Base-by-base conservation (phyloP, 129 eudicot genomes). In the Artemisia annua region DNA sequence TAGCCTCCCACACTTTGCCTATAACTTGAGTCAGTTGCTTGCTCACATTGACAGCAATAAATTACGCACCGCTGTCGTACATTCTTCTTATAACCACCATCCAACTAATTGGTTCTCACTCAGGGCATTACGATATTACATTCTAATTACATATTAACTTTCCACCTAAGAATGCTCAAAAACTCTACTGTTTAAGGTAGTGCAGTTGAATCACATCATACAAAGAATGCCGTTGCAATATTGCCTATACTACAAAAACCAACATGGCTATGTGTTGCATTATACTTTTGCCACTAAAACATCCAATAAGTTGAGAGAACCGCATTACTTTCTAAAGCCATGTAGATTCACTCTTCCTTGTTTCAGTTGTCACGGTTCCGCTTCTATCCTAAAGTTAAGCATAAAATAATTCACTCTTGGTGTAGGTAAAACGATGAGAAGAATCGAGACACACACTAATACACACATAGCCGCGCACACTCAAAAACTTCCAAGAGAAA, bases 81-180 rank as follows among this genome's bases (percentile, higher is more conserved):
- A 15, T 17, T 69, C 18, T 60, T 11, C 7, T 26, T 14, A 0
- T 60, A 11, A 48, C 50, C 59, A 51, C 53, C 71, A 54, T 28
- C 72, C 56, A 64, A 64, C 55, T 64, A 64, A 39, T 19, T 53
- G 20, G 13, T 52, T 66, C 65, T 67, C 24, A 15, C 56, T 65
- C 24, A 13, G 48, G 48, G 55, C 9, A 64, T 48, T 39, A 64
- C 63, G 53, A 14, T 3, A 11, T 14, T 13, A 24, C 48, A 49
- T 3, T 48, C 44, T 39, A 10, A 39, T 6, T 39, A 39, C 44
- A 18, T 54, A 59, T 62, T 5, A 7, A 73, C 4, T 13, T 30
- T 35, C 43, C 35, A 18, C 54, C 66, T 7, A 28, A 28, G 30
- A 28, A 28, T 28, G 30, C 30, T 28, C 30, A 28, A 28, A 28